Percentiles rank a stretch among this genome's conserved stretches.
These are phyloP conservation scores for Emergomyces pasteurianus DNA, from an alignment of 2,329 filamentous ascomycete genomes.

Conservation along the genomic window DNA sequence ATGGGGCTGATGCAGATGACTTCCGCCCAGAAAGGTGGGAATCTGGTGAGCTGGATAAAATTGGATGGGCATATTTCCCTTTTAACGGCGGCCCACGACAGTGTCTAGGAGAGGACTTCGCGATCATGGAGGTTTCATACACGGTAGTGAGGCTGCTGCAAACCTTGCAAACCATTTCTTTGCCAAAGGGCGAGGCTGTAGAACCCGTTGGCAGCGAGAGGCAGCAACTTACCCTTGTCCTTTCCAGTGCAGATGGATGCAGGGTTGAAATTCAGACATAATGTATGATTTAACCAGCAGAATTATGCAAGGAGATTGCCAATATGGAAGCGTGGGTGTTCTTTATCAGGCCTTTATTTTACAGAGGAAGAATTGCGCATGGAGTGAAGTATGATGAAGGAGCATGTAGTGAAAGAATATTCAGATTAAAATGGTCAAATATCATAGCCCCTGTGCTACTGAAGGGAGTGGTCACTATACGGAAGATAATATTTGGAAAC, in stretches of 20 bases:
- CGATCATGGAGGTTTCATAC: slow-evolving; percentile 14
- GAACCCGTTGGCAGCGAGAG: slow-evolving; percentile 14
- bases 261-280: slow-evolving; percentile 7
- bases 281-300: neutral
- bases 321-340: neutral
- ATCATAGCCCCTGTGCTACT: no score
- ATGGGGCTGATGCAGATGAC: slow-evolving; percentile 12
- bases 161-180: slow-evolving; percentile 3
- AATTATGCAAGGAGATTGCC: neutral
- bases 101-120: slow-evolving; percentile 17
- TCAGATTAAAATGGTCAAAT: no score
- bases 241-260: slow-evolving; percentile 16
- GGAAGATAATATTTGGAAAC: no score
- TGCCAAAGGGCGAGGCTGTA: slow-evolving; percentile 10
- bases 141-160: slow-evolving; percentile 12
- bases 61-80: slow-evolving; percentile 20
- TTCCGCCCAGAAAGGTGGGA: slow-evolving; percentile 21
- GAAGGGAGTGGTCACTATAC: no score
- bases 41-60: slow-evolving; percentile 9
- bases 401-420: no score
- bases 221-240: slow-evolving; percentile 14
- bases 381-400: no score
- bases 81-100: slow-evolving; percentile 20
- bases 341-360: no score
- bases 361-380: no score